These are phyloP conservation scores for Amphirosellinia nigrospora DNA, from an alignment of 495 filamentous ascomycete genomes.

Conservation along the genomic window DNA sequence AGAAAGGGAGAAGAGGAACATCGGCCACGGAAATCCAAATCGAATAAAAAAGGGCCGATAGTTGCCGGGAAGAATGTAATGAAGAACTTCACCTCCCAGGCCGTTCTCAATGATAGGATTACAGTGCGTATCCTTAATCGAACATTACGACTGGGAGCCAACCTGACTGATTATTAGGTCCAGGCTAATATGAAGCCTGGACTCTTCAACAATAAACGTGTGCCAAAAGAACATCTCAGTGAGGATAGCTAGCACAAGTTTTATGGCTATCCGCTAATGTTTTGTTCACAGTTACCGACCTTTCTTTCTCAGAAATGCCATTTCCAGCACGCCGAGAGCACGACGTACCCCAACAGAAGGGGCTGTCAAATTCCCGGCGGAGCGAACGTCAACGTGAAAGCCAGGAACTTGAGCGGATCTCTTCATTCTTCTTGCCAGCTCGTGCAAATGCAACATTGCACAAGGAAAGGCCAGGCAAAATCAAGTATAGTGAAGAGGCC, in stretches of 20 bases:
- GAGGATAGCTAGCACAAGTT: slow-evolving; percentile 31
- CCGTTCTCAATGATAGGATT: slow-evolving; percentile 65
- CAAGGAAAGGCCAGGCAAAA: neutral
- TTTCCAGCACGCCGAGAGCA: slow-evolving; percentile 55
- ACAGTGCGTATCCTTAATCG: slow-evolving; percentile 57
- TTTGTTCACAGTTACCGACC: slow-evolving; percentile 60
- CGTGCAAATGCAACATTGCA: slow-evolving; percentile 7
- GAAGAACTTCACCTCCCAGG: slow-evolving; percentile 67
- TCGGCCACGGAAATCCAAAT: slow-evolving; percentile 43
- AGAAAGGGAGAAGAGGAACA: slow-evolving; percentile 40
- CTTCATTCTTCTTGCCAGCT: slow-evolving; percentile 47
- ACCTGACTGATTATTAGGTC: slow-evolving; percentile 55
- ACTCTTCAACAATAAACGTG: slow-evolving; percentile 73
- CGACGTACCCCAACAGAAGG: slow-evolving; percentile 26
- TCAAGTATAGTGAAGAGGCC: neutral
- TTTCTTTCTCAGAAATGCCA: slow-evolving; percentile 71
- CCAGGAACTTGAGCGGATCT: slow-evolving; percentile 46
- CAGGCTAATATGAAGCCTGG: slow-evolving; percentile 60
- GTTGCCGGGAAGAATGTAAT: slow-evolving; percentile 58
- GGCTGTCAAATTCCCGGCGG: slow-evolving; percentile 29
- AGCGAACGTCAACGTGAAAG: slow-evolving; percentile 39
- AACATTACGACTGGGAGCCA: neutral
- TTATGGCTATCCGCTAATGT: slow-evolving; percentile 18
- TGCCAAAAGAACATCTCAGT: slow-evolving; percentile 61
- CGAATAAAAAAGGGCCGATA: slow-evolving; percentile 40